A percentile compares a stretch with the other conserved stretches of the same genome.
Evolutionary conservation across 306 rosid species (phyloP).

Genomic region (Acacia melanoxylon): DNA sequence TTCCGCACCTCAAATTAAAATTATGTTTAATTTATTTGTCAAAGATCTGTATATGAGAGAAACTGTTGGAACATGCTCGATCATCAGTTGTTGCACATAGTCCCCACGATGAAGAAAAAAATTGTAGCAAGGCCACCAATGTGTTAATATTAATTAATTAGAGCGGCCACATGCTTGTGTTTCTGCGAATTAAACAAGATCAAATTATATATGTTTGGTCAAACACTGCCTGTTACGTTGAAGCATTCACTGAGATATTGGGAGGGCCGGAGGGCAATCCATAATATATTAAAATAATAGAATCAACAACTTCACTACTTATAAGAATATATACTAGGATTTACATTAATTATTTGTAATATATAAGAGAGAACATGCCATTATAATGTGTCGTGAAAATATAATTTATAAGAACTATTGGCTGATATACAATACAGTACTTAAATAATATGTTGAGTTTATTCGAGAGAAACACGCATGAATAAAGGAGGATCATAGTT

Average conservation of each 20-base stretch:
- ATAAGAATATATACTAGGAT: background rate
- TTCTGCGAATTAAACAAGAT: background rate
- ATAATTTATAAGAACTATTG: background rate
- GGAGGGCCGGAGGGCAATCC: background rate
- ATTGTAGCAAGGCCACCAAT: background rate
- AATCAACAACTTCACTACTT: background rate
- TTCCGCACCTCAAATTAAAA: no score
- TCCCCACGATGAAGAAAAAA: background rate
- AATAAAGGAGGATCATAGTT: background rate
- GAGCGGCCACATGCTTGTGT: background rate
- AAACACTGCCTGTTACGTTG: background rate
- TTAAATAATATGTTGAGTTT: background rate
- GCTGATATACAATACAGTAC: background rate
- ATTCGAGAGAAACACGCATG: background rate
- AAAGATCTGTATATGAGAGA: background rate
- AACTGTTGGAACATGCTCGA: background rate
- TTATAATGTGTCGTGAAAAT: background rate
- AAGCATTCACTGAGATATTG: background rate
- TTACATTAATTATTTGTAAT: background rate
- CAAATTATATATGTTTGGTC: background rate
- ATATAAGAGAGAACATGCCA: background rate
- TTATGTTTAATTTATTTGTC: no score
- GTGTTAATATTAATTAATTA: background rate
- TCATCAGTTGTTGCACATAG: background rate
- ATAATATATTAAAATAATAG: background rate